Conservation (phyloP, 2,329 filamentous ascomycete genomes). For the Pseudomassariella vexata region DNA sequence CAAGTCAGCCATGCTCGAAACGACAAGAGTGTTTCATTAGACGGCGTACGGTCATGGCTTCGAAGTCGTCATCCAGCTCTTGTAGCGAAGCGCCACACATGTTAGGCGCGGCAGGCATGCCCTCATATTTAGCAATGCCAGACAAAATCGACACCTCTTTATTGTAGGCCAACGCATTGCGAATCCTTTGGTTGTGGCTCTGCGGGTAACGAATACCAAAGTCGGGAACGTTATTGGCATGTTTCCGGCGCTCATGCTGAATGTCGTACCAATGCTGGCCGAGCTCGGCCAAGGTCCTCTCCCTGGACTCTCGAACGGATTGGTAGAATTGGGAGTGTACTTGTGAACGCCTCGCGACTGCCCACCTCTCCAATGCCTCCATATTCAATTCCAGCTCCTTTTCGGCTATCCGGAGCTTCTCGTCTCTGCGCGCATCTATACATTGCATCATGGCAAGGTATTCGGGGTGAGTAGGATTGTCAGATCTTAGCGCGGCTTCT, state of each 20-base stretch:
- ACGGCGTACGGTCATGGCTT: slow-evolving; percentile 70
- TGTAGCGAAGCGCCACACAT: slow-evolving; percentile 65
- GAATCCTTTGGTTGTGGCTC: slow-evolving; percentile 69
- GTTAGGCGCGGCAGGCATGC: slow-evolving; percentile 90
- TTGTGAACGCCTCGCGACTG: slow-evolving; percentile 77
- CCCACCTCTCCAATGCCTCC: slow-evolving; percentile 66
- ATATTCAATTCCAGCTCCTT: slow-evolving; percentile 69
- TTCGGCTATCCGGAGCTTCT: slow-evolving; percentile 72
- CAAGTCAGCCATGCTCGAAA: slow-evolving; percentile 7
- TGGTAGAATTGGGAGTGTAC: slow-evolving; percentile 90
- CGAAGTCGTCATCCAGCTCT: slow-evolving; percentile 81
- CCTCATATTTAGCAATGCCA: slow-evolving; percentile 88
- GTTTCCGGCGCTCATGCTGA: slow-evolving; percentile 77
- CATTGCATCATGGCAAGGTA: slow-evolving; percentile 86
- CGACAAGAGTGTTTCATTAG: no score
- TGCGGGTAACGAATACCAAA: slow-evolving; percentile 78
- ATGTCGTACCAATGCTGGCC: slow-evolving; percentile 91
- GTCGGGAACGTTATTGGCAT: slow-evolving; percentile 72
- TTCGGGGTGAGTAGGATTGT: slow-evolving; percentile 76
- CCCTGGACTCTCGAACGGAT: slow-evolving; percentile 73
- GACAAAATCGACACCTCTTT: slow-evolving; percentile 88
- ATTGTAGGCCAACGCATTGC: slow-evolving; percentile 87
- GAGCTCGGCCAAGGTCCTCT: slow-evolving; percentile 71
- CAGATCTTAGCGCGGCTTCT: slow-evolving; percentile 54
- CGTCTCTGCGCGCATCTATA: slow-evolving; percentile 74